Evolutionary conservation across 345 rosid species (phyloP), one percentile per base, ranked within the genome.

Genomic region (Ailanthus altissimus): DNA sequence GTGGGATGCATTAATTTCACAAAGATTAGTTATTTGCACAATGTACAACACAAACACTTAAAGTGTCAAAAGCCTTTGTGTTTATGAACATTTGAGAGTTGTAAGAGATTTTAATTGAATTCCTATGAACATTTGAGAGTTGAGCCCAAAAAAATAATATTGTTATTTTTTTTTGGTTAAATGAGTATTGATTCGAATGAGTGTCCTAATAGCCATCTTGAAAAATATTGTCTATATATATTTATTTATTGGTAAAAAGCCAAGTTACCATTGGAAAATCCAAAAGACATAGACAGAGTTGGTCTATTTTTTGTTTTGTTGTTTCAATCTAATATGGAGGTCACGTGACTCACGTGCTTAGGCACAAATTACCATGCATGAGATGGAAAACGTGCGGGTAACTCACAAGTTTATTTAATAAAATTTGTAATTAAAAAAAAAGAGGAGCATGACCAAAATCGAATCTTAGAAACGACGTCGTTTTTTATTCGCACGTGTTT

Each of bases 341-440:
- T 18, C 73, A 69, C 73, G 59, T 69, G 60, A 18, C 16, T 18
- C 73, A 69, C 73, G 59, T 69, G 60, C 73, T 26, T 8, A 8
- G 8, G 58, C 56, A 6, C 71, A 45, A 46, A 67, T 13, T 11
- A 7, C 38, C 0, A 46, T 8, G 71, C 57, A 45, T 28, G 20
- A n/a, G 21, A 18, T 40, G 38, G 3, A 32, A 43, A 28, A 51
- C 5, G 56, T 14, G n/a, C 20, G 2, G 40, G 6, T 0, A 18
- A 10, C 5, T 26, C 42, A 32, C 13, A 36, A 32, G 38, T 32
- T 32, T 32, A 32, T 32, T 32, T 32, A 32, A 32, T 32, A 32
- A 32, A 32, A 32, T 32, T 32, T 32, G 38, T 32, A n/a, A n/a
- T n/a, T n/a, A n/a, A n/a, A n/a, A n/a, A n/a, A 32, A 32, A 32